Conservation (phyloP, 2,329 filamentous ascomycete species). For the Hypomyces perniciosus region DNA sequence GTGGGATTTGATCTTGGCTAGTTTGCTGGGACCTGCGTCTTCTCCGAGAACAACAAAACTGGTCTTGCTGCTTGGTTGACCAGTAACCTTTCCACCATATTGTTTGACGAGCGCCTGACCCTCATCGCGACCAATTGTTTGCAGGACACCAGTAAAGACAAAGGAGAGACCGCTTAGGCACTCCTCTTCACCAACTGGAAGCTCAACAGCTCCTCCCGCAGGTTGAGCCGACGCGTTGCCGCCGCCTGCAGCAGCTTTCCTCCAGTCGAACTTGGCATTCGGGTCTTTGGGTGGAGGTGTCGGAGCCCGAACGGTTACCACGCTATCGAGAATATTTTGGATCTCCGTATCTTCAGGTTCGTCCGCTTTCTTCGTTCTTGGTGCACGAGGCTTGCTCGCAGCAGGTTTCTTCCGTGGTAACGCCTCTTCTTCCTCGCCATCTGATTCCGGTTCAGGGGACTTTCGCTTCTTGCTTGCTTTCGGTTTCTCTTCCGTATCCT, state of each 20-base stretch:
- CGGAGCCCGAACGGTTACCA: slow-evolving; percentile 75
- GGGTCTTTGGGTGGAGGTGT: slow-evolving; percentile 71
- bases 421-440: slow-evolving; percentile 53
- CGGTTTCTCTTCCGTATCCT: slow-evolving; percentile 23
- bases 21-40: slow-evolving; percentile 89
- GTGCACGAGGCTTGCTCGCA: slow-evolving; percentile 52
- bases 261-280: slow-evolving; percentile 74
- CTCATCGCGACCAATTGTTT: slow-evolving; percentile 76
- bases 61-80: slow-evolving; percentile 83
- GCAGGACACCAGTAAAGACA: slow-evolving; percentile 88
- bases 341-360: slow-evolving; percentile 62
- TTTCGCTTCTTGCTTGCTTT: slow-evolving; percentile 50
- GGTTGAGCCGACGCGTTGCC: slow-evolving; percentile 57
- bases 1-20: slow-evolving; percentile 74
- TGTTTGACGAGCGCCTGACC: slow-evolving; percentile 81
- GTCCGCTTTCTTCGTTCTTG: slow-evolving; percentile 58
- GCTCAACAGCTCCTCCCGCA: slow-evolving; percentile 57
- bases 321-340: slow-evolving; percentile 80
- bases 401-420: slow-evolving; percentile 52
- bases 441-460: slow-evolving; percentile 47
- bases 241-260: slow-evolving; percentile 51
- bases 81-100: slow-evolving; percentile 87
- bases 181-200: slow-evolving; percentile 80
- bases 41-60: slow-evolving; percentile 86
- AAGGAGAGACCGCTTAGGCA: slow-evolving; percentile 87